Evolutionary conservation across 352 stramenopile species (phyloP).

Genomic region (Pythium brachiatum): DNA sequence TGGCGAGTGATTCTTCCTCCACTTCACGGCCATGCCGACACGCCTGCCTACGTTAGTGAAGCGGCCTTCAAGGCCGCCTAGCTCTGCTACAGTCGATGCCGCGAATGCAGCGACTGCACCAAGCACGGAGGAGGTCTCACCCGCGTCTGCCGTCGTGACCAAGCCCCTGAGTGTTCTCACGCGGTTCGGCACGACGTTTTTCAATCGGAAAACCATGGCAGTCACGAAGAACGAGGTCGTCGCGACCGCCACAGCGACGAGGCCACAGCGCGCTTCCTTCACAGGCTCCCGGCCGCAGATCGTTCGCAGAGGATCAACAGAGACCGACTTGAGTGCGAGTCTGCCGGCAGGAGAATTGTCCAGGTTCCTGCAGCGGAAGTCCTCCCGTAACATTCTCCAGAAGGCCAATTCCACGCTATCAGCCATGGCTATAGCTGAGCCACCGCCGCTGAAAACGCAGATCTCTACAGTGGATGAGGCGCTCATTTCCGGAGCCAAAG

Average conservation of each 20-base stretch:
- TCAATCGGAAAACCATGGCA: slow-evolving; percentile 16
- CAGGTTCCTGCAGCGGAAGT: slow-evolving; percentile 3
- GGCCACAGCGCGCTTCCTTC: neutral
- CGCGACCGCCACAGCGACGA: neutral
- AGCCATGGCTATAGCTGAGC: neutral
- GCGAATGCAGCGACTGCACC: neutral
- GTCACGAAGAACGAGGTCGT: neutral
- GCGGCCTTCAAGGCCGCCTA: slow-evolving; percentile 2
- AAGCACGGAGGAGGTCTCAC: neutral
- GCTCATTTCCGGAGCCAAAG: neutral
- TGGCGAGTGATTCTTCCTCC: neutral
- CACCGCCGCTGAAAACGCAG: neutral
- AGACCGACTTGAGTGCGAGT: slow-evolving; percentile 2
- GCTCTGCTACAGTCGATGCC: neutral
- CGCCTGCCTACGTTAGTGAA: slow-evolving; percentile 10
- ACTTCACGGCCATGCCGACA: slow-evolving; percentile 7
- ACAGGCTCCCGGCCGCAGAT: neutral
- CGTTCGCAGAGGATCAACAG: slow-evolving; percentile 6
- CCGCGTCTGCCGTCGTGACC: slow-evolving; percentile 10
- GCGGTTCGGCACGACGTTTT: slow-evolving; percentile 17
- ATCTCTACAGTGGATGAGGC: neutral
- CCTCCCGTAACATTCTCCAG: slow-evolving; percentile 1
- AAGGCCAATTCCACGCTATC: neutral
- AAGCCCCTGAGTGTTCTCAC: slow-evolving; percentile 17
- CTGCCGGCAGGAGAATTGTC: neutral